These are phyloP conservation scores for Cladosporium halotolerans DNA, from an alignment of 2,329 filamentous ascomycete genomes.

Conservation along the genomic window DNA sequence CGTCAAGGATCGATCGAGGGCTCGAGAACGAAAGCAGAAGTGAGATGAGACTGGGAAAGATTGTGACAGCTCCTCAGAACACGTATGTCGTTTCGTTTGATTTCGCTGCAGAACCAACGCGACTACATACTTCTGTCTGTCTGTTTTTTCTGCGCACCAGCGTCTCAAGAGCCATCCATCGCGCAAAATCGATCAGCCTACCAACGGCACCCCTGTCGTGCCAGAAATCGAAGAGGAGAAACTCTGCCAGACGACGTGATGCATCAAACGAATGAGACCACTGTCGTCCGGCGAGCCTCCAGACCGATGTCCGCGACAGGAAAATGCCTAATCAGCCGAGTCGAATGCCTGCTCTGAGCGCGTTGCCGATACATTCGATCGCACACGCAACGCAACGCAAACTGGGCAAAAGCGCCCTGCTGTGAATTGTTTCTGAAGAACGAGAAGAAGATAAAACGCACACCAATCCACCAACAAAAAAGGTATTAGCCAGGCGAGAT, in stretches of 20 bases:
- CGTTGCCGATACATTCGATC: neutral
- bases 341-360: neutral
- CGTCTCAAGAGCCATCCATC: no score
- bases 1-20: no score
- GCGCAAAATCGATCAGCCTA: slow-evolving; percentile 2
- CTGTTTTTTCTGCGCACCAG: no score
- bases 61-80: no score
- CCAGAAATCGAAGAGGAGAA: neutral
- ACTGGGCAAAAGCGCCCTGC: neutral
- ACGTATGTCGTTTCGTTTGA: no score
- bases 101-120: no score
- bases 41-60: no score
- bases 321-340: slow-evolving; percentile 8
- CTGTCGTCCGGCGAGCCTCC: no score
- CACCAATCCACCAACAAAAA: neutral
- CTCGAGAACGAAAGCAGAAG: no score
- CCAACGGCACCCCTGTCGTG: slow-evolving; percentile 6
- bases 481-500: neutral
- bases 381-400: neutral
- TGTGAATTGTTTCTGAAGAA: neutral
- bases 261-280: slow-evolving; percentile 10
- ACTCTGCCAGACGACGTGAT: neutral
- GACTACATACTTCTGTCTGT: no score
- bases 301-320: neutral
- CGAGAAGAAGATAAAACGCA: neutral